Conservation (phyloP, 305 asterid species). For the Solanum hybrid region DNA sequence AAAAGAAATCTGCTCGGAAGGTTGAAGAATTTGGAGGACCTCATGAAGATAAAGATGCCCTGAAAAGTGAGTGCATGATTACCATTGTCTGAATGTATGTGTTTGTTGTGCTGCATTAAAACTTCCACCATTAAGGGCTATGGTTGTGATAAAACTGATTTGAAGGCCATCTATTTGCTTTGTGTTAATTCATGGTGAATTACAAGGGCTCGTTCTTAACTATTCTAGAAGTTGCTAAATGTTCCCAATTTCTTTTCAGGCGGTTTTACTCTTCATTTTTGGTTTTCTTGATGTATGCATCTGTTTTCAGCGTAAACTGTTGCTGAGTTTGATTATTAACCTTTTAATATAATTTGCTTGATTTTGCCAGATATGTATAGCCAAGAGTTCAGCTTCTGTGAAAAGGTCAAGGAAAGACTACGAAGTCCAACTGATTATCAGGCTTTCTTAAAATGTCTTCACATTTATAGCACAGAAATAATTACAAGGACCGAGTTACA, state of each 20-base stretch:
- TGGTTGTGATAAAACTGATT: neutral
- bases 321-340: neutral
- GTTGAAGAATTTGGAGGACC: constrained; percentile 62
- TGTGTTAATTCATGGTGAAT: neutral
- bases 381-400: constrained; percentile 82
- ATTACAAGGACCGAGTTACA: constrained; percentile 79
- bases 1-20: constrained; percentile 58
- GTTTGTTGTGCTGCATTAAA: neutral
- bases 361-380: constrained; percentile 58
- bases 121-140: neutral
- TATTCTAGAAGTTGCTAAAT: neutral
- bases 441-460: constrained; percentile 93
- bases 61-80: constrained; percentile 61
- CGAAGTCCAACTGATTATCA: constrained; percentile 80
- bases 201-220: neutral
- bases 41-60: constrained; percentile 66
- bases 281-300: neutral
- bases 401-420: constrained; percentile 88
- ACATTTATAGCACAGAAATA: constrained; percentile 89
- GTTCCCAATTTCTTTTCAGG: neutral
- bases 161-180: neutral
- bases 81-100: neutral
- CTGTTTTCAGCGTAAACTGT: neutral
- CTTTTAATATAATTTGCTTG: constrained; percentile 12
- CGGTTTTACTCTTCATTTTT: neutral